phyloP scores from a whole-genome alignment of 306 rosid genomes.

The Dicorynia guianensis region DNA sequence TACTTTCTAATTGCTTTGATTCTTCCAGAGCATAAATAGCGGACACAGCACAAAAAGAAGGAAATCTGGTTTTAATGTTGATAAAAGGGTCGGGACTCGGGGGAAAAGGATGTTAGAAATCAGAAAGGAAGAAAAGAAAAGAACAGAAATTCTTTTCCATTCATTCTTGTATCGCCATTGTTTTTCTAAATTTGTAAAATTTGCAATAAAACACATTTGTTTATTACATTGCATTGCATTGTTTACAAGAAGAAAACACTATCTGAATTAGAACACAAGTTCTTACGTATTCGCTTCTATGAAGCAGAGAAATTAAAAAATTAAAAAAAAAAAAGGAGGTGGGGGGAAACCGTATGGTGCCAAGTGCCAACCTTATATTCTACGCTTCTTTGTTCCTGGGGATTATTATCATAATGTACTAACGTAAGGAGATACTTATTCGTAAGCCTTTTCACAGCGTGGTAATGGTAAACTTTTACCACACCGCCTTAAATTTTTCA shows the following conservation, averaged over 20 bases:
- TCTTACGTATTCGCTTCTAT: neutral
- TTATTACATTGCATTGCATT: constrained; percentile 38
- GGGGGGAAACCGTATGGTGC: neutral
- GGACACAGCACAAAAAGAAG: constrained; percentile 31
- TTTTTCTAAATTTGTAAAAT: constrained; percentile 43
- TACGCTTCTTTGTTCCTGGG: neutral
- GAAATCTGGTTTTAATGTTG: constrained; percentile 36
- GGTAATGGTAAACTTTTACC: too few species aligned
- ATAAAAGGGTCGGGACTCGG: neutral
- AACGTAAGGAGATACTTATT: too few species aligned
- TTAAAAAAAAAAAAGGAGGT: too few species aligned
- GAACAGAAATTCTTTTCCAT: constrained; percentile 59
- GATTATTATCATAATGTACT: too few species aligned
- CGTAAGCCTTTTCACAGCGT: too few species aligned
- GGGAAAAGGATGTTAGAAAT: constrained; percentile 36
- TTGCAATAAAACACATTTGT: constrained; percentile 62
- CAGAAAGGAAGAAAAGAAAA: constrained; percentile 3
- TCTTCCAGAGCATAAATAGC: constrained; percentile 33
- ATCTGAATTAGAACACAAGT: neutral
- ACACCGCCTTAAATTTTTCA: too few species aligned
- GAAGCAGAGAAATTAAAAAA: neutral
- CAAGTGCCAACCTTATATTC: neutral
- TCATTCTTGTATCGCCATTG: constrained; percentile 58
- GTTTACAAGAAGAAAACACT: neutral
- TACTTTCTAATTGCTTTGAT: constrained; percentile 27